These are phyloP conservation scores for Globisporangium splendens DNA, from an alignment of 352 stramenopile genomes.

Conservation along the genomic window DNA sequence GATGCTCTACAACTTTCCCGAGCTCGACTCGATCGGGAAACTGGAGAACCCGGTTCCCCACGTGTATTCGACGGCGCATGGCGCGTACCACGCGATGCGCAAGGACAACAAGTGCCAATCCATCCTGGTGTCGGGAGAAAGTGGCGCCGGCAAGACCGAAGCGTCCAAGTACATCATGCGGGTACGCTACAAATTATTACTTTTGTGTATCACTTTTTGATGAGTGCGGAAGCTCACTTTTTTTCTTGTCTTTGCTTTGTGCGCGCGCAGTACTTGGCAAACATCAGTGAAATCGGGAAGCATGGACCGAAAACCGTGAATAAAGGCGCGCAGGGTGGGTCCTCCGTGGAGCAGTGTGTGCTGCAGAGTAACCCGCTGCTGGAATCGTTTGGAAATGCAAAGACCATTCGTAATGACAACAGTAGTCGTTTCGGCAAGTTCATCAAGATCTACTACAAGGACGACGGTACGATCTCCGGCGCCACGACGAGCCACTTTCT, in stretches of 20 bases:
- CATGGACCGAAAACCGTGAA: constrained; percentile 59
- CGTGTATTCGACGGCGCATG: constrained; percentile 82
- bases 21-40: constrained; percentile 85
- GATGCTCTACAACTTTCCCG: constrained; percentile 89
- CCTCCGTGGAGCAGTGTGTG: constrained; percentile 88
- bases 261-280: constrained; percentile 72
- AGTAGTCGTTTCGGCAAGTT: constrained; percentile 96
- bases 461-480: constrained; percentile 87
- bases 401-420: constrained; percentile 96
- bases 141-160: constrained; percentile 85
- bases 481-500: constrained; percentile 97
- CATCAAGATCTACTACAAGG: constrained; percentile 94
- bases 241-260: background rate
- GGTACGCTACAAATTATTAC: constrained; percentile 29
- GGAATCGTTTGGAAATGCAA: constrained; percentile 92
- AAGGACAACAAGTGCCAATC: constrained; percentile 83
- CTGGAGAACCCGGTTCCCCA: constrained; percentile 84
- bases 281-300: constrained; percentile 89
- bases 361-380: constrained; percentile 91
- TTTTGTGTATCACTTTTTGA: background rate
- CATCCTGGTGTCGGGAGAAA: constrained; percentile 85
- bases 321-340: constrained; percentile 59
- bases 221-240: background rate
- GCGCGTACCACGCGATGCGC: constrained; percentile 76
- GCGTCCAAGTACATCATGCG: constrained; percentile 91